Base-by-base conservation (phyloP, 768 basidiomycete species). In the Floccularia luteovirens region DNA sequence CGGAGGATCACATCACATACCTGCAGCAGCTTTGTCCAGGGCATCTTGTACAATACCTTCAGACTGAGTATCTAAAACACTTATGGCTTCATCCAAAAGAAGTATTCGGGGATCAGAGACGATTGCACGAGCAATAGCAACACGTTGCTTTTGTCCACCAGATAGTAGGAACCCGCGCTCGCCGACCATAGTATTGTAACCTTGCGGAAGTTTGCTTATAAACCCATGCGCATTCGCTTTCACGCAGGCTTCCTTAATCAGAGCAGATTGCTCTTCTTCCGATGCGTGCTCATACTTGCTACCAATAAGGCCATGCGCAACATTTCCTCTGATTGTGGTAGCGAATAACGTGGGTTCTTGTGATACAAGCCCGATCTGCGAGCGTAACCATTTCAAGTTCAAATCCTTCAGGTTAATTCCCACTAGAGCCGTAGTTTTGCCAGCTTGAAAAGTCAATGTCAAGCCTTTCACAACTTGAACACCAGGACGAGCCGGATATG, bases 141-240 rank as follows among this genome's bases (percentile, higher is more conserved):
- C 66, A 46, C 86, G 80, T 53, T 89, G 74, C 53, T 87, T 86
- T 60, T 86, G 84, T 11, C 83, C 83, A 44, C 85, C 84, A 17
- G 74, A 77, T 1, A 88, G 58, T 19, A 87, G 61, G 64, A 86
- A 82, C 1, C 86, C 86, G 31, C 82, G 72, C 56, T 89, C 85
- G n/a, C 84, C 86, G 20, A 88, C 85, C 60, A 82, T 61, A 6
- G 86, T 89, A 24, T 86, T 80, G 50, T 88, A 89, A 2, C 82
- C 82, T 5, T 74, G 54, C 0, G 86, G 83, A 3, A 89, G 60
- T 48, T 80, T 79, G 43, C 60, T 61, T 42, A 90, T 77, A 57
- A 88, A 90, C 5, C 75, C 77, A 45, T 90, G 78, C 1, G 85
- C 85, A 46, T 89, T 89, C 2, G 86, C 78, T 53, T 86, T 83